Evolutionary conservation across 2,329 filamentous ascomycete genomes (phyloP), one percentile per base, ranked within the genome.

Genomic region (Pseudocercospora macadamiae): DNA sequence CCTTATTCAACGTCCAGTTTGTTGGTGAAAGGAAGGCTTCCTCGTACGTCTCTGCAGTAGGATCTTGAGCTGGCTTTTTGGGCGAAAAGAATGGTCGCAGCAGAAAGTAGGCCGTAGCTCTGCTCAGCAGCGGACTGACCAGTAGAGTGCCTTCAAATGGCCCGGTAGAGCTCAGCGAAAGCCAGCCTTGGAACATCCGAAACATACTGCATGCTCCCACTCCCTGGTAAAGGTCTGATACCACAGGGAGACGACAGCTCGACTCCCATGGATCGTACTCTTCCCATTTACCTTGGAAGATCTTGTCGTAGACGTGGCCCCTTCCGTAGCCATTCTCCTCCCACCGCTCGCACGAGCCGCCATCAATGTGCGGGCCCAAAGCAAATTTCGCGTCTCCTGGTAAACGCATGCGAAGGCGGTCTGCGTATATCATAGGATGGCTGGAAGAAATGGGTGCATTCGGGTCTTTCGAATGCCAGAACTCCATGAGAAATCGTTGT

Each of bases 161-260:
- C 0, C 82, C 86, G 0, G 86, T 88, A n/a, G 79, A 77, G 58
- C 88, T 91, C 82, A 97, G 88, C 60, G 84, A 85, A 53, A 97
- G 75, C 93, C 93, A 97, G 16, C 91, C 93, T 75, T 97, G 93
- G 73, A 90, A 93, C 82, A 91, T 89, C 36, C 93, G 84, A 75
- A 96, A 92, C 79, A 92, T 91, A 45, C 83, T 88, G 75, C 91
- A 96, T 0, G 89, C 87, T 0, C 93, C 92, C 0, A 91, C 82
- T 0, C 92, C 91, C 51, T 90, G 82, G 72, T 97, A 95, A 30
- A 93, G 76, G 73, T 96, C 88, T 60, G 85, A 87, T 2, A 86
- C 82, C 2, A 89, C 90, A 0, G 77, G 75, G 0, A 93, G 80
- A 3, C 93, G 83, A 5, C 84, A 83, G 63, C 83, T 86, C 0